phyloP scores from a whole-genome alignment of 108 stramenopile genomes.

The Conticribra guillardii region DNA sequence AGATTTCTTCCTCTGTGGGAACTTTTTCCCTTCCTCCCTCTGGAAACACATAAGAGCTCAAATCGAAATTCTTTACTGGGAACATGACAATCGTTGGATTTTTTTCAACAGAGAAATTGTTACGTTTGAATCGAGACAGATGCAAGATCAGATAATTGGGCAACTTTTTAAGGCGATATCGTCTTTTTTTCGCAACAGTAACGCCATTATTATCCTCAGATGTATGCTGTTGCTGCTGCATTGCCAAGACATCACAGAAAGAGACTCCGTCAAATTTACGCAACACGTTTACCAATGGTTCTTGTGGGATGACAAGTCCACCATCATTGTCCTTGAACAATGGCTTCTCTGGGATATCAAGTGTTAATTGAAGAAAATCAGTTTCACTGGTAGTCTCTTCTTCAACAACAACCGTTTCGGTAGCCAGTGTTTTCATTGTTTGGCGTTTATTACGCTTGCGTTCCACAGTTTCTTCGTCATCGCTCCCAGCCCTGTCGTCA shows the following conservation, averaged over 20 bases:
- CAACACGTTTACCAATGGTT: conserved; percentile 91
- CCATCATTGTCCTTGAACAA: conserved; percentile 96
- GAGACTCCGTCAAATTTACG: conserved; percentile 93
- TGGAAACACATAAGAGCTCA: conserved; percentile 74
- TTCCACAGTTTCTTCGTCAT: conserved; percentile 54
- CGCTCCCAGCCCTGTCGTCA: conserved; percentile 67
- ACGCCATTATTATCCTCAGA: conserved; percentile 36
- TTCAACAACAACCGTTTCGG: conserved; percentile 40
- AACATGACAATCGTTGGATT: conserved; percentile 99
- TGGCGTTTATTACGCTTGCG: conserved; percentile 27
- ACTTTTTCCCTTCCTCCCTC: conserved; percentile 34
- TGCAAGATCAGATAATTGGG: conserved; percentile 95
- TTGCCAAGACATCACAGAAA: conserved; percentile 77
- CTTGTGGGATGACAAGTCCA: conserved; percentile 97
- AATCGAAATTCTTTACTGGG: conserved; percentile 96
- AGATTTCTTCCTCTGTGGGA: conserved; percentile 77
- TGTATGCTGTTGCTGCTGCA: conserved; percentile 23
- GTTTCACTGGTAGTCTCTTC: conserved; percentile 70
- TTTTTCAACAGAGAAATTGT: conserved; percentile 93
- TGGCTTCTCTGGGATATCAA: conserved; percentile 98
- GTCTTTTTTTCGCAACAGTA: conserved; percentile 62
- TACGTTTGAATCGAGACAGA: conserved; percentile 91
- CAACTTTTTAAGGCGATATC: conserved; percentile 83
- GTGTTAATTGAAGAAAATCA: conserved; percentile 90
- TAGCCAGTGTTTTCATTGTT: conserved; percentile 27